Base-by-base conservation (phyloP, 768 basidiomycete genomes). In the Russula sp. region DNA sequence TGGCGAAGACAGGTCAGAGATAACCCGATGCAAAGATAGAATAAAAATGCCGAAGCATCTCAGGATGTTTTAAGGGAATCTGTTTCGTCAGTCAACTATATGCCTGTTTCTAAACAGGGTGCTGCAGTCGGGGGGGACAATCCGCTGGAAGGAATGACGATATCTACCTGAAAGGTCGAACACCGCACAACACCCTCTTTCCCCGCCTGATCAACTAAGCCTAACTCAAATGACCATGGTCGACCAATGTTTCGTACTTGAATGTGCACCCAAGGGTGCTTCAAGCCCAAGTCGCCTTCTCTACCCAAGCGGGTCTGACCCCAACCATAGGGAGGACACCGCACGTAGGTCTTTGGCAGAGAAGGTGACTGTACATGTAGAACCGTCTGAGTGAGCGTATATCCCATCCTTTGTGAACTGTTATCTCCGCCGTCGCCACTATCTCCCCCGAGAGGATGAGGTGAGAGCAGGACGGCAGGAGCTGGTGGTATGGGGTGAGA, bases 351-450 rank as follows among this genome's bases (percentile, higher is more conserved):
- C 56, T 77, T 84, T 56, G 75, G 79, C 39, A 90, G 68, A 13
- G 85, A 86, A 31, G 90, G 89, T 5, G 88, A 90, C 69, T 92
- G 90, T 53, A 92, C 79, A 65, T 92, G 89, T 14, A 92, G 78
- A 1, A 90, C 88, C 1, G 84, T 86, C 71, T 90, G 87, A 62
- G 78, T 75, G 5, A 90, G 75, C 35, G 70, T 51, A 63, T 72
- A 72, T 9, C 74, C 73, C 57, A 50, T 77, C 70, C 69, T 78
- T 70, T 67, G 69, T 48, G 72, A 69, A 48, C 67, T 68, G 52
- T 63, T 65, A 49, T 68, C 75, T 27, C 14, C 31, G 1, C 52
- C 54, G n/a, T 66, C 72, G 9, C 55, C 51, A 1, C 35, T 47
- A 18, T 59, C 63, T 59, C 74, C 73, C 14, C 67, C 64, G 59